Conservation (phyloP, 2,329 filamentous ascomycete species). For the Xylaria sp. region DNA sequence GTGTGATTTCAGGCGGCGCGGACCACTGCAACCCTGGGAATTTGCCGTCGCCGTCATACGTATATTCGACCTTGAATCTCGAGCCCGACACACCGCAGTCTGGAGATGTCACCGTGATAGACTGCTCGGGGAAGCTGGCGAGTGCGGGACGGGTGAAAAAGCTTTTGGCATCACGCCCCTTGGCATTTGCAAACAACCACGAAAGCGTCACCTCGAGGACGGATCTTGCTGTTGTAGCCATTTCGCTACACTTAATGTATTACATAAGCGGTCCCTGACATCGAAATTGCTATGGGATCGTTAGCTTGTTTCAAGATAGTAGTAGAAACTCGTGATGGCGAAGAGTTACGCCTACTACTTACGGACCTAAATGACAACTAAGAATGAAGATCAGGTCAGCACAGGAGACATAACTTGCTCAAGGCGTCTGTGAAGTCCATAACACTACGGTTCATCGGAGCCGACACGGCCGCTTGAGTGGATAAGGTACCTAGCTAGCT, state of each 20-base stretch:
- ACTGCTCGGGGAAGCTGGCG: conserved; percentile 47
- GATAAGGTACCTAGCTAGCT: conserved; percentile 1
- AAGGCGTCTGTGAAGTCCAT: neutral
- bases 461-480: conserved; percentile 23
- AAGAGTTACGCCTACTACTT: neutral
- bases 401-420: neutral
- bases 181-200: conserved; percentile 54
- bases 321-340: neutral
- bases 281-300: neutral
- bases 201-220: conserved; percentile 50
- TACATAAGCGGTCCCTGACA: neutral
- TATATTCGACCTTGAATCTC: conserved; percentile 52
- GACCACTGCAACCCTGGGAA: conserved; percentile 57
- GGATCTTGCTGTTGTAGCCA: conserved; percentile 18
- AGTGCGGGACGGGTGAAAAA: conserved; percentile 53
- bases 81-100: conserved; percentile 53
- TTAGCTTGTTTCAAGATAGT: neutral
- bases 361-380: neutral
- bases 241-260: neutral
- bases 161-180: conserved; percentile 52
- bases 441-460: conserved; percentile 23
- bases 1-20: conserved; percentile 43
- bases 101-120: conserved; percentile 53
- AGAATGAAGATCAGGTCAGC: neutral
- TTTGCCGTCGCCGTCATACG: conserved; percentile 51